Conservation (phyloP, 768 basidiomycete species). For the Russula earlei region DNA sequence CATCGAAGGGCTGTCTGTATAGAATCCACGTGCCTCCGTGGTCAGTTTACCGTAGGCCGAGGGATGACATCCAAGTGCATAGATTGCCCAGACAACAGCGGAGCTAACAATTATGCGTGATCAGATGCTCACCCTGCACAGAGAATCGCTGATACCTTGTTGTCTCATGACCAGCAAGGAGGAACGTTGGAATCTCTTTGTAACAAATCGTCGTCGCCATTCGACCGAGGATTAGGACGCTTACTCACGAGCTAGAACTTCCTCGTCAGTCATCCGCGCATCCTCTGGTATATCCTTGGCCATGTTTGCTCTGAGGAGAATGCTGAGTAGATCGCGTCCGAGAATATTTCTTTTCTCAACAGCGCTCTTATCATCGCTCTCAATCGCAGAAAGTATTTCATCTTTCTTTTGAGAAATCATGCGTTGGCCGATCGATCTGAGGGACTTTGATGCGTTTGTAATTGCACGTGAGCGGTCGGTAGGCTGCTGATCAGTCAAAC, state of each 20-base stretch:
- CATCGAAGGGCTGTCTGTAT: conserved; percentile 54
- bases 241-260: conserved; percentile 44
- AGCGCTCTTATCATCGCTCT: conserved; percentile 15
- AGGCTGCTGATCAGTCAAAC: conserved; percentile 1
- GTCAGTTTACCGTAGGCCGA: conserved; percentile 47
- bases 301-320: conserved; percentile 57
- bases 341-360: conserved; percentile 29
- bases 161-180: conserved; percentile 53
- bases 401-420: conserved; percentile 29
- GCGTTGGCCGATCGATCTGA: conserved; percentile 24
- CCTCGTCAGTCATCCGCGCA: conserved; percentile 51
- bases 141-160: conserved; percentile 31
- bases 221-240: neutral
- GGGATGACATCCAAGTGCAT: conserved; percentile 39
- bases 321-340: conserved; percentile 47
- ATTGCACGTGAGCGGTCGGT: conserved; percentile 2
- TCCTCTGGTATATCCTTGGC: conserved; percentile 45
- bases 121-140: neutral
- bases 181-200: conserved; percentile 51
- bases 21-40: conserved; percentile 42
- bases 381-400: conserved; percentile 25
- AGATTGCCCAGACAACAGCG: conserved; percentile 50
- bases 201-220: neutral
- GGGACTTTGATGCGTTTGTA: neutral
- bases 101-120: conserved; percentile 22